Percentiles rank a stretch among this genome's conserved stretches.
Conservation (phyloP, 2,329 filamentous ascomycete genomes). For the Paecilomyces variotii region DNA sequence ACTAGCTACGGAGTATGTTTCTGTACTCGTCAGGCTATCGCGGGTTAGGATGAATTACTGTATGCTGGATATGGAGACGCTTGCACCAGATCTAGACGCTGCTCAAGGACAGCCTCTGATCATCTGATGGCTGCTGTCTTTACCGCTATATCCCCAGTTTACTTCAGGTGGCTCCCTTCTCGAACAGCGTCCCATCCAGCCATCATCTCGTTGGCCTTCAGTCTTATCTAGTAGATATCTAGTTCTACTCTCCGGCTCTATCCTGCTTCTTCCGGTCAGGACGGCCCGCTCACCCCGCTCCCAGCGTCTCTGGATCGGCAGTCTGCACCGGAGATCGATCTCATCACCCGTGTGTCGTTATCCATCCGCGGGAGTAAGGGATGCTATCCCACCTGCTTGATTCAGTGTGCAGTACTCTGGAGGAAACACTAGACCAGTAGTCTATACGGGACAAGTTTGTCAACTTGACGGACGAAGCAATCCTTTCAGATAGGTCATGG, state of each 20-base stretch:
- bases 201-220: neutral
- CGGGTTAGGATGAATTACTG: neutral
- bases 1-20: neutral
- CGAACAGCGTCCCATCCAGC: neutral
- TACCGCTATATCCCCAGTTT: neutral
- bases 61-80: neutral
- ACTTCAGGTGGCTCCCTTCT: neutral
- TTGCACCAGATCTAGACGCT: neutral
- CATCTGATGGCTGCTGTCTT: neutral
- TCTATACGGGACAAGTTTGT: neutral
- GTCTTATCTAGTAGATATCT: neutral
- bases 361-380: neutral
- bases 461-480: neutral
- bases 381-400: neutral
- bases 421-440: neutral
- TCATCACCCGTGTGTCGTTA: neutral
- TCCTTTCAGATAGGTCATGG: neutral
- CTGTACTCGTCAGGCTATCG: neutral
- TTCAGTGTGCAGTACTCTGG: neutral
- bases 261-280: constrained; percentile 9
- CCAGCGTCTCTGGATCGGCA: constrained; percentile 13
- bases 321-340: neutral
- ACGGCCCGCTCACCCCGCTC: constrained; percentile 24
- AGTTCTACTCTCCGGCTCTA: neutral
- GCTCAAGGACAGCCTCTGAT: neutral